Conservation (phyloP, 2,329 filamentous ascomycete genomes). For the Fusarium veterinarium region DNA sequence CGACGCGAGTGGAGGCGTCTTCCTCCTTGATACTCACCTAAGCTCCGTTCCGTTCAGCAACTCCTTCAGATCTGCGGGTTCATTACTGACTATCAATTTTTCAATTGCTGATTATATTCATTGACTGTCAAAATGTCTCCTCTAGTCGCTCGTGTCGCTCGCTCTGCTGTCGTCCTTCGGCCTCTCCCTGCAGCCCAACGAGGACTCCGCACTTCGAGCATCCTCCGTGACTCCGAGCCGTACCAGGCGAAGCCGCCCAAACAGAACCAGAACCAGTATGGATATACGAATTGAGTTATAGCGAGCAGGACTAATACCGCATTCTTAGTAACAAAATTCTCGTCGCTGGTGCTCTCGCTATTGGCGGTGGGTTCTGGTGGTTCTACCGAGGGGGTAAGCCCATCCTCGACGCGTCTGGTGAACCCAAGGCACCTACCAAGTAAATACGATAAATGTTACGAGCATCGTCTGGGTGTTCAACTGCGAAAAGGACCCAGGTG, state of each 20-base stretch:
- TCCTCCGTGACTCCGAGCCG: constrained; percentile 29
- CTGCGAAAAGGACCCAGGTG: too few relatives aligned
- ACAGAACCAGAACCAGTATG: constrained; percentile 25
- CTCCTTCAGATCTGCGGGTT: constrained; percentile 10
- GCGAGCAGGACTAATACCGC: background rate
- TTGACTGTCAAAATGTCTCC: constrained; percentile 17
- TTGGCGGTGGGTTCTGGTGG: constrained; percentile 26
- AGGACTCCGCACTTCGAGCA: constrained; percentile 32
- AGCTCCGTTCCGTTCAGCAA: constrained; percentile 9
- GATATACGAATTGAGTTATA: background rate
- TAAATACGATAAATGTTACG: constrained; percentile 1
- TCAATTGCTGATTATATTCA: background rate
- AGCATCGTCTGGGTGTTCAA: background rate
- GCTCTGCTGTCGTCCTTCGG: constrained; percentile 20
- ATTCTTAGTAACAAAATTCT: constrained; percentile 31
- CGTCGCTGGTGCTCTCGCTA: constrained; percentile 24
- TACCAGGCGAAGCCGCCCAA: constrained; percentile 32
- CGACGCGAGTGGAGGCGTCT: constrained; percentile 6
- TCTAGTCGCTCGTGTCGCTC: constrained; percentile 13
- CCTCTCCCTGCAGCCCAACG: constrained; percentile 32
- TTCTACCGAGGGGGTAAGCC: constrained; percentile 36
- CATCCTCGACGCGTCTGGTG: constrained; percentile 18
- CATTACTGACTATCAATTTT: background rate
- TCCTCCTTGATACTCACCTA: constrained; percentile 18
- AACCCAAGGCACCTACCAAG: constrained; percentile 20